Base-by-base conservation (phyloP, 129 eudicot species). In the Tagetes patula region DNA sequence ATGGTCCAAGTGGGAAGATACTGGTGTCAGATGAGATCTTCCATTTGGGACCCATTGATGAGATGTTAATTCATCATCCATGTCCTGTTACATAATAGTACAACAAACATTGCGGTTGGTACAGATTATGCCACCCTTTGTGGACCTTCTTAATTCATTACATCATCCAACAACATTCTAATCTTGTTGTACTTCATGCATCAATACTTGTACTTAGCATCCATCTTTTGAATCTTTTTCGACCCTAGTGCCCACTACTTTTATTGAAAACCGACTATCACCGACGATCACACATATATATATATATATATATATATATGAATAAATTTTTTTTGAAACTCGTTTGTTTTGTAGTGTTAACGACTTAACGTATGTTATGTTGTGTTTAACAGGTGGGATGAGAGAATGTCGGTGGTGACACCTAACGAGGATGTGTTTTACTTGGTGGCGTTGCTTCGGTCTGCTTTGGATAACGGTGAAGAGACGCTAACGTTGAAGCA, bases 401-500 rank as follows among this genome's bases (percentile, higher is more conserved):
- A 86, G 32, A 77, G 68, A 37, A 79, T 72, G 20, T 88, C 96
- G 2, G 90, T 67, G 9, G 97, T 91, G 73, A 91, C 89, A 49
- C 96, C 97, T 1, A 81, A 86, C 0, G 97, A 91, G 74, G 93
- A 88, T 10, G 88, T 88, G 79, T 91, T 91, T 80, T 91, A 91
- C 83, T 60, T 88, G 67, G 97, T 91, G 69, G 97, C 92, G 9
- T 67, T 91, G 45, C 88, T 91, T 40, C 85, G 97, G 54, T 91
- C 97, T 0, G 97, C 92, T 1, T 20, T 91, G 79, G 84, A 88
- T 30, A 83, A 75, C 0, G 96, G 92, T 0, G 93, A 86, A 40
- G 97, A 86, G 70, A 83, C 90, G 1, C 86, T 86, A 47, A 76
- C 84, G 3, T 63, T 91, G 14, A 85, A 88, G 12, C 88, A 88